Percentiles rank a stretch among this genome's conserved stretches.
These are phyloP conservation scores for Hypoxylon sp. DNA, from an alignment of 2,329 filamentous ascomycete species.

Conservation along the genomic window DNA sequence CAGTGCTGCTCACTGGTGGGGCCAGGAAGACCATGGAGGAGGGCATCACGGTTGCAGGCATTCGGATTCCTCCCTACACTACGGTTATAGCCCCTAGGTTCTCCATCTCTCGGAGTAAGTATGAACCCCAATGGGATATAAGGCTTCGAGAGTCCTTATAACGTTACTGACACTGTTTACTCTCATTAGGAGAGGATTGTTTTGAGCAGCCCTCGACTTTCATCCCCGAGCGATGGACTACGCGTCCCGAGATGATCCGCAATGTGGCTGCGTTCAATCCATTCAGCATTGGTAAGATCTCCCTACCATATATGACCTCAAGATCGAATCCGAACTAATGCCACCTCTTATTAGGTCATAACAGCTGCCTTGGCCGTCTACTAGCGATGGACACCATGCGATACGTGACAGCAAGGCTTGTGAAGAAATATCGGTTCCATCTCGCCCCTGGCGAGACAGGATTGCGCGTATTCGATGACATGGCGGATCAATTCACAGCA, in stretches of 20 bases:
- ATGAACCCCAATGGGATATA: not conserved
- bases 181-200: conserved; percentile 1
- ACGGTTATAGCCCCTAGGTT: not conserved
- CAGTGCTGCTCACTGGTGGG: conserved; percentile 41
- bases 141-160: not conserved
- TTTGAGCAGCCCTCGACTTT: not conserved
- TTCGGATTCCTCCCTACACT: not conserved
- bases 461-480: conserved; percentile 6
- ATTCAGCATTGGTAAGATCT: not conserved
- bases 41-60: conserved; percentile 17
- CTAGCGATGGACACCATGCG: conserved; percentile 51
- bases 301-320: not conserved
- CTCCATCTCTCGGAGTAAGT: not conserved
- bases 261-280: not conserved
- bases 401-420: conserved; percentile 39
- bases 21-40: conserved; percentile 39
- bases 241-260: not conserved
- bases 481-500: conserved; percentile 4
- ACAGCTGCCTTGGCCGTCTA: conserved; percentile 36
- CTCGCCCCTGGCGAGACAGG: conserved; percentile 57
- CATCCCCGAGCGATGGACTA: not conserved
- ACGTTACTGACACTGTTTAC: not conserved
- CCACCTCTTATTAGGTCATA: not conserved
- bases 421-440: conserved; percentile 46
- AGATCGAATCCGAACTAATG: not conserved